phyloP scores from a whole-genome alignment of 2,329 filamentous ascomycete species.

The Monilinia fructicola region DNA sequence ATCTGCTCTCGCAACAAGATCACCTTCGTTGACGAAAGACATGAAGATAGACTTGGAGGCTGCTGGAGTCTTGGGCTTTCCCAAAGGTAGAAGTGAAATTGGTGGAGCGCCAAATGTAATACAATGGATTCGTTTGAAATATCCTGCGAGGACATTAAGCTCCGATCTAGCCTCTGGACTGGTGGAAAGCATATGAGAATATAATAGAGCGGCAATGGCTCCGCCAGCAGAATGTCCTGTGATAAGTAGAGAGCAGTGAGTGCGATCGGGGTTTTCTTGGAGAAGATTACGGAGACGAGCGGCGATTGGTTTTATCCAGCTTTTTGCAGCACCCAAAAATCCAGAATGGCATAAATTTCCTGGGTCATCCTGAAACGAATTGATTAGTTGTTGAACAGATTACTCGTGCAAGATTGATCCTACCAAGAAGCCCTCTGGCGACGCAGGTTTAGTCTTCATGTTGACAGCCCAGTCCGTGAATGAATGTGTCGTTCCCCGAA shows the following conservation, averaged over 20 bases:
- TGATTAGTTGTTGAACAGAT: neutral
- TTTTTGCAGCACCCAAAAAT: constrained; percentile 72
- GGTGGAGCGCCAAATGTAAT: constrained; percentile 84
- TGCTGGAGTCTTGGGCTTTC: constrained; percentile 52
- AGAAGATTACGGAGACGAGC: constrained; percentile 67
- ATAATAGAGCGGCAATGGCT: constrained; percentile 76
- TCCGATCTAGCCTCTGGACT: constrained; percentile 59
- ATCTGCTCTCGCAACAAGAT: constrained; percentile 76
- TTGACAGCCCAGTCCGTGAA: constrained; percentile 89
- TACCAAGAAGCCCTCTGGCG: constrained; percentile 66
- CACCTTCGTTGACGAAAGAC: constrained; percentile 81
- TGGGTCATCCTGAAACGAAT: constrained; percentile 57
- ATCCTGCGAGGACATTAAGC: constrained; percentile 65
- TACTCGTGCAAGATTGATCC: constrained; percentile 26
- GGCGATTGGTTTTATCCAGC: constrained; percentile 74
- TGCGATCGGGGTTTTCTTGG: constrained; percentile 66
- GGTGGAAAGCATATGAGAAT: constrained; percentile 73
- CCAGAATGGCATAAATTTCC: constrained; percentile 79
- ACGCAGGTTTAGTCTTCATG: constrained; percentile 65
- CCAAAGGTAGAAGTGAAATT: constrained; percentile 67
- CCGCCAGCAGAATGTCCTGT: constrained; percentile 87
- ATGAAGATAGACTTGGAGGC: constrained; percentile 71
- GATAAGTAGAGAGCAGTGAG: constrained; percentile 70
- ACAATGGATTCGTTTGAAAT: constrained; percentile 79
- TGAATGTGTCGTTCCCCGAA: constrained; percentile 70